A percentile compares a stretch with the other conserved stretches of the same genome.
These are phyloP conservation scores for Colletotrichum trifolii DNA, from an alignment of 2,329 filamentous ascomycete species.

Conservation along the genomic window DNA sequence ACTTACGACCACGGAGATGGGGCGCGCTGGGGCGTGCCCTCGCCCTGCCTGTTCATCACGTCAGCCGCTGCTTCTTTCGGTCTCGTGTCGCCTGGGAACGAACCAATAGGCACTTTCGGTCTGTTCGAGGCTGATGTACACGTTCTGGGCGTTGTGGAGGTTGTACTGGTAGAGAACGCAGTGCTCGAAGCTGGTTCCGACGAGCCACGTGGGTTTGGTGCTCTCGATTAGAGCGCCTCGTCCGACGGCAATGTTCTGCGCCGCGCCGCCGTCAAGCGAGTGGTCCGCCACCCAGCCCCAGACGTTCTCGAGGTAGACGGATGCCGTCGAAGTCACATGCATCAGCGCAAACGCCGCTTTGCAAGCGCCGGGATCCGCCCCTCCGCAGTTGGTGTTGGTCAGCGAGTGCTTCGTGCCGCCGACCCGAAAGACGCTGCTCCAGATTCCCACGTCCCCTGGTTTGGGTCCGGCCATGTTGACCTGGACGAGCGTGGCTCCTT, in stretches of 20 bases:
- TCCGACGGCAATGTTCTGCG: slow-evolving; percentile 55
- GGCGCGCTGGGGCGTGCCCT: slow-evolving; percentile 45
- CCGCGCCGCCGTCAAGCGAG: slow-evolving; percentile 58
- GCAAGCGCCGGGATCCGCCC: slow-evolving; percentile 49
- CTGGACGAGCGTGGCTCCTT: slow-evolving; percentile 54
- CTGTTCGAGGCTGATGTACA: slow-evolving; percentile 58
- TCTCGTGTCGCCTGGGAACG: not conserved
- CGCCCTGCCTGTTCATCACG: slow-evolving; percentile 40
- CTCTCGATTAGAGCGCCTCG: slow-evolving; percentile 60
- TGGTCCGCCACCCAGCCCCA: slow-evolving; percentile 62
- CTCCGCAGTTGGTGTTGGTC: slow-evolving; percentile 51
- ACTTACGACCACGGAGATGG: slow-evolving; percentile 51
- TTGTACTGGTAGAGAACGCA: slow-evolving; percentile 64
- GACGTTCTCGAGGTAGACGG: slow-evolving; percentile 64
- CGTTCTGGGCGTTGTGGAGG: slow-evolving; percentile 54
- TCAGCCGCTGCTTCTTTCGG: not conserved
- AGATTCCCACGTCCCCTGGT: slow-evolving; percentile 62
- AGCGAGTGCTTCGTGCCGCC: slow-evolving; percentile 56
- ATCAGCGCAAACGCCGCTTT: slow-evolving; percentile 60
- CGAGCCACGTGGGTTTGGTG: slow-evolving; percentile 62
- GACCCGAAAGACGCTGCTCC: slow-evolving; percentile 57
- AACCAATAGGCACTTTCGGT: slow-evolving; percentile 58
- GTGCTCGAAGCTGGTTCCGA: slow-evolving; percentile 64
- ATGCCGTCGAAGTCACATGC: slow-evolving; percentile 58
- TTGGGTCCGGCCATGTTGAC: slow-evolving; percentile 59